These are phyloP conservation scores for Pleurotus cornucopiae DNA, from an alignment of 768 basidiomycete genomes.

Conservation along the genomic window DNA sequence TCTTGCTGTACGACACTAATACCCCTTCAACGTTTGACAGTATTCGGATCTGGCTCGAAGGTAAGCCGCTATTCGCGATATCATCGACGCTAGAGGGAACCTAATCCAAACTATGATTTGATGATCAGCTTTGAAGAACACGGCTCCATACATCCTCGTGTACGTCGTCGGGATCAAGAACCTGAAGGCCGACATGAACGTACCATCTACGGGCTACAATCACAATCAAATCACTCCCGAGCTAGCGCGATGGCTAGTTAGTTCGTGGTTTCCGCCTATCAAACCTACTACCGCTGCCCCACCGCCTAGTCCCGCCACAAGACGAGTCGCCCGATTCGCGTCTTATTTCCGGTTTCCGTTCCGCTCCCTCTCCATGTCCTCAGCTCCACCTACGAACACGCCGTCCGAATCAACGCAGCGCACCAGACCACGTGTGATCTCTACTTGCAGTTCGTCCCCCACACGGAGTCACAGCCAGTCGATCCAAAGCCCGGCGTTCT, in stretches of 20 bases:
- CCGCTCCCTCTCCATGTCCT: neutral
- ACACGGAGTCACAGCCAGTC: too few species aligned
- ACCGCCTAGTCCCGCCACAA: conserved; percentile 1
- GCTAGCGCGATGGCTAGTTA: neutral
- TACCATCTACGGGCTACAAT: too few species aligned
- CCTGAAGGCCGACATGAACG: neutral
- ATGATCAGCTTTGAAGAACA: neutral
- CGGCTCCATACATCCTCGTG: neutral
- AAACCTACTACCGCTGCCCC: conserved; percentile 4
- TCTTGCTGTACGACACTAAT: neutral
- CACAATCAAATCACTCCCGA: neutral
- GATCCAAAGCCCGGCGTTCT: too few species aligned
- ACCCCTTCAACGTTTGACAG: neutral
- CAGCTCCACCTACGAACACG: neutral
- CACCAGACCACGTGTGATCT: too few species aligned
- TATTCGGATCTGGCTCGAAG: conserved; percentile 2
- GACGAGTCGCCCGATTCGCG: neutral
- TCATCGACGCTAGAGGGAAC: neutral
- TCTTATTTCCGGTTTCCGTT: conserved; percentile 1
- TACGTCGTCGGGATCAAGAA: conserved; percentile 5
- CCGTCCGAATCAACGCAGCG: too few species aligned
- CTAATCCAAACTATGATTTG: neutral
- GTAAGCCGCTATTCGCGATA: neutral
- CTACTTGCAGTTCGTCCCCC: too few species aligned
- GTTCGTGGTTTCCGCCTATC: conserved; percentile 5